Conservation (phyloP, 2,329 filamentous ascomycete genomes). For the Phoma sp. region DNA sequence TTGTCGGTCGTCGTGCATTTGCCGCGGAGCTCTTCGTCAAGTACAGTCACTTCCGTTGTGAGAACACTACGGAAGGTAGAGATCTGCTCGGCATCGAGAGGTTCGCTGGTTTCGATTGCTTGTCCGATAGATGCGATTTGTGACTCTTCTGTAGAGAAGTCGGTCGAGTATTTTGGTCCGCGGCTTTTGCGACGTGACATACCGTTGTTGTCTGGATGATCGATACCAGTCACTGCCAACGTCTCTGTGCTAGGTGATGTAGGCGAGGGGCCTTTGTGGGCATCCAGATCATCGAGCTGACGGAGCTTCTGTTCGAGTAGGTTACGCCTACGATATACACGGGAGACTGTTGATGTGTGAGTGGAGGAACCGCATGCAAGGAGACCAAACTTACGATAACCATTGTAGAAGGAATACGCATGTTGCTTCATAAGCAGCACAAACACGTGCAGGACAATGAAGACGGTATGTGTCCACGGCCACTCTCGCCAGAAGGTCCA, state of each 20-base stretch:
- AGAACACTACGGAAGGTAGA: constrained; percentile 70
- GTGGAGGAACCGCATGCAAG: not conserved
- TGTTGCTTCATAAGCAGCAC: constrained; percentile 87
- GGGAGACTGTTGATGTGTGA: constrained; percentile 55
- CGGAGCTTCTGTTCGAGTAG: constrained; percentile 59
- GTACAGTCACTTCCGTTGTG: constrained; percentile 68
- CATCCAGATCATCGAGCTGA: constrained; percentile 62
- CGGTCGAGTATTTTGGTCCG: constrained; percentile 51
- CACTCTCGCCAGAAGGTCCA: constrained; percentile 75
- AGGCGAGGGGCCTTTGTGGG: constrained; percentile 50
- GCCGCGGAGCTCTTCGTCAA: constrained; percentile 69
- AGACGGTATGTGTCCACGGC: constrained; percentile 84
- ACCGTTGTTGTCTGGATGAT: constrained; percentile 10
- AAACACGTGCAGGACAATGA: constrained; percentile 75
- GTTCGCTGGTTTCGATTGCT: constrained; percentile 66
- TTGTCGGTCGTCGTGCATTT: constrained; percentile 59
- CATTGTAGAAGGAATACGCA: constrained; percentile 80
- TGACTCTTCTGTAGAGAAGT: constrained; percentile 55
- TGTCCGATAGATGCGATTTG: constrained; percentile 67
- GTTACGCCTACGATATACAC: constrained; percentile 59
- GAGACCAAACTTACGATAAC: constrained; percentile 57
- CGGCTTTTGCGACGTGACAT: constrained; percentile 40
- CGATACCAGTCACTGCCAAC: constrained; percentile 24
- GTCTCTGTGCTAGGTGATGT: constrained; percentile 13
- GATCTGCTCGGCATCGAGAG: constrained; percentile 68